Evolutionary conservation across 176 grass and related monocot genomes (phyloP).

Genomic region (Juncus effusus): DNA sequence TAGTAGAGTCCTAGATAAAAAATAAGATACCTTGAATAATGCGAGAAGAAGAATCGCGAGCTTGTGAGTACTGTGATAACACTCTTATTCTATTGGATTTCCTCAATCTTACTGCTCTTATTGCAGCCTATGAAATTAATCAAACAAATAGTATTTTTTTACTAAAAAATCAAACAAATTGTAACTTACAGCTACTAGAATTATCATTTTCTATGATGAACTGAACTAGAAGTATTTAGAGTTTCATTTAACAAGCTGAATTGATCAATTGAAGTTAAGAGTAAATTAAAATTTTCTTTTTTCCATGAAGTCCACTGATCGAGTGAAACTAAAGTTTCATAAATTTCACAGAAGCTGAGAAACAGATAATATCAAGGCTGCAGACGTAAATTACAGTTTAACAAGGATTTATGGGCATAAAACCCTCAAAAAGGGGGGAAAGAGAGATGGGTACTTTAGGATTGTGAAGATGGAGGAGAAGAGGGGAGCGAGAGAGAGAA

Average conservation of each 20-base stretch:
- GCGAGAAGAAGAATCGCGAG: conserved; percentile 51
- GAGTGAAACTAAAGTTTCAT: too few species aligned
- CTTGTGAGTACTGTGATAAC: conserved; percentile 58
- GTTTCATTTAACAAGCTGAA: neutral
- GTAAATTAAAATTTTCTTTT: neutral
- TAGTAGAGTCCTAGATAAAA: neutral
- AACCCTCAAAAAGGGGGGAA: neutral
- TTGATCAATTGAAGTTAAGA: neutral
- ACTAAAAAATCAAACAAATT: neutral
- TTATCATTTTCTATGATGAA: neutral
- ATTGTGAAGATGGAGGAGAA: conserved; percentile 39
- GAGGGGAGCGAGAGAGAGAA: conserved; percentile 34
- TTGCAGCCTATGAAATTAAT: conserved; percentile 6
- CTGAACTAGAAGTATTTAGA: neutral
- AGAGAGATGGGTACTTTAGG: conserved; percentile 21
- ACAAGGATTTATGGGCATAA: neutral
- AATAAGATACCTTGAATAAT: conserved; percentile 53
- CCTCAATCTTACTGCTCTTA: conserved; percentile 30
- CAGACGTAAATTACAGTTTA: neutral
- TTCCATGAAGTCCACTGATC: neutral
- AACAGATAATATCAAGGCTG: neutral
- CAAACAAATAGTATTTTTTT: neutral
- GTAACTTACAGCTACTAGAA: neutral
- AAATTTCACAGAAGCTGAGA: neutral
- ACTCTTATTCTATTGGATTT: conserved; percentile 36